These are phyloP conservation scores for Macrolepiota albuminosa DNA, from an alignment of 768 basidiomycete species.

Conservation along the genomic window DNA sequence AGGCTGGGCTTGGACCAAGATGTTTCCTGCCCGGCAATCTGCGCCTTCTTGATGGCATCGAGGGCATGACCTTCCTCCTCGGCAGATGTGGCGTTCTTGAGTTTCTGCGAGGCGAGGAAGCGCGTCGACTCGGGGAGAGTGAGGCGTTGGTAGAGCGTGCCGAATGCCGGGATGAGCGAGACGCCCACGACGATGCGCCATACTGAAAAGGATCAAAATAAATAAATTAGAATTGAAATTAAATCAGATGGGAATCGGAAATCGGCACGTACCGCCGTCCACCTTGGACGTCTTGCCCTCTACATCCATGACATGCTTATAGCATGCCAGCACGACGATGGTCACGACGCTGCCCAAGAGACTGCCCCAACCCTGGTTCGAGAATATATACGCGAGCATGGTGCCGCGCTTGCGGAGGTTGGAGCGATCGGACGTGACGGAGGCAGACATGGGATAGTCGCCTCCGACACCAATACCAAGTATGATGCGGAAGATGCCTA, in stretches of 20 bases:
- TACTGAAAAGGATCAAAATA: conserved; percentile 25
- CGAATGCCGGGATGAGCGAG: conserved; percentile 71
- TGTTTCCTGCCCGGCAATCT: conserved; percentile 19
- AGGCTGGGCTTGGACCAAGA: conserved; percentile 15
- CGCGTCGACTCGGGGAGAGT: conserved; percentile 67
- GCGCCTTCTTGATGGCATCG: conserved; percentile 30
- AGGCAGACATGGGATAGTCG: conserved; percentile 76
- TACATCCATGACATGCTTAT: conserved; percentile 59
- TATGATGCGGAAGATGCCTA: conserved; percentile 63
- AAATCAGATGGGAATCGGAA: neutral
- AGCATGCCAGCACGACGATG: conserved; percentile 59
- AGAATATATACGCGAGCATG: conserved; percentile 72
- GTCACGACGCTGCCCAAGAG: conserved; percentile 58
- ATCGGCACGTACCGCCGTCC: conserved; percentile 49
- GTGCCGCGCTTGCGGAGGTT: conserved; percentile 64
- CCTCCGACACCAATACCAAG: conserved; percentile 78
- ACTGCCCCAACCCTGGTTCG: conserved; percentile 76
- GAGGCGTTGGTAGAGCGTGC: conserved; percentile 70
- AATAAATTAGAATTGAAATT: neutral
- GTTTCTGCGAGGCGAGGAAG: conserved; percentile 40
- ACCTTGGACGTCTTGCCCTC: conserved; percentile 57
- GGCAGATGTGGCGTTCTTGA: conserved; percentile 13
- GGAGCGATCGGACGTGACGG: conserved; percentile 62
- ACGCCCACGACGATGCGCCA: conserved; percentile 77
- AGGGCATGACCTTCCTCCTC: conserved; percentile 21